Conservation (phyloP, 352 stramenopile genomes). For the Phytopythium litorale region DNA sequence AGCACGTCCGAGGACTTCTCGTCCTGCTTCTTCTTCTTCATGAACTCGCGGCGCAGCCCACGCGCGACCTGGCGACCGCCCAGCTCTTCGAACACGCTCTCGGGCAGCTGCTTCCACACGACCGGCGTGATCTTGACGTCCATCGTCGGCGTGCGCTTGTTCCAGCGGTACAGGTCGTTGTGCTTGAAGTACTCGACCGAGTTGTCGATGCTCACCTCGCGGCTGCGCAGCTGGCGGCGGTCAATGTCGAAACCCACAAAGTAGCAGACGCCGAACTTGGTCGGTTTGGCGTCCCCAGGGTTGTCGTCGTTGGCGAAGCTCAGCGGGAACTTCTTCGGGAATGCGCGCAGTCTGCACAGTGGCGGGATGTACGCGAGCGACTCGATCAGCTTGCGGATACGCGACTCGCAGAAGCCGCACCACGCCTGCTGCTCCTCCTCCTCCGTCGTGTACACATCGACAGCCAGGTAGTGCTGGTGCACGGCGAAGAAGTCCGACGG, state of each 20-base stretch:
- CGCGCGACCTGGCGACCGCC: slow-evolving; percentile 62
- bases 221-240: slow-evolving; percentile 62
- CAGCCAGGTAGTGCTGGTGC: slow-evolving; percentile 88
- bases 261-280: slow-evolving; percentile 77
- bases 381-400: slow-evolving; percentile 90
- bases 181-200: slow-evolving; percentile 89
- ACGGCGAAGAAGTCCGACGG: slow-evolving; percentile 86
- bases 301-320: slow-evolving; percentile 37
- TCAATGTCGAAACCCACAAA: slow-evolving; percentile 88
- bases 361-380: slow-evolving; percentile 78
- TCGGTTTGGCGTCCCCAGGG: slow-evolving; percentile 17
- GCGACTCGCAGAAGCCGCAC: slow-evolving; percentile 93
- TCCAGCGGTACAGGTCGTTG: slow-evolving; percentile 88
- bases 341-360: slow-evolving; percentile 77
- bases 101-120: slow-evolving; percentile 82
- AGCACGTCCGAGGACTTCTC: slow-evolving; percentile 56
- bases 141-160: slow-evolving; percentile 85
- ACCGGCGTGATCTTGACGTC: slow-evolving; percentile 83
- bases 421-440: slow-evolving; percentile 90
- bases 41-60: slow-evolving; percentile 57
- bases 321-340: slow-evolving; percentile 83
- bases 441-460: slow-evolving; percentile 90
- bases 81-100: slow-evolving; percentile 85
- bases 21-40: slow-evolving; percentile 88
- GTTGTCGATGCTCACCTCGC: slow-evolving; percentile 82